Percentiles rank a stretch among this genome's conserved stretches.
phyloP scores from a whole-genome alignment of 805 yeast species.

The Yamadazyma nakazawae region DNA sequence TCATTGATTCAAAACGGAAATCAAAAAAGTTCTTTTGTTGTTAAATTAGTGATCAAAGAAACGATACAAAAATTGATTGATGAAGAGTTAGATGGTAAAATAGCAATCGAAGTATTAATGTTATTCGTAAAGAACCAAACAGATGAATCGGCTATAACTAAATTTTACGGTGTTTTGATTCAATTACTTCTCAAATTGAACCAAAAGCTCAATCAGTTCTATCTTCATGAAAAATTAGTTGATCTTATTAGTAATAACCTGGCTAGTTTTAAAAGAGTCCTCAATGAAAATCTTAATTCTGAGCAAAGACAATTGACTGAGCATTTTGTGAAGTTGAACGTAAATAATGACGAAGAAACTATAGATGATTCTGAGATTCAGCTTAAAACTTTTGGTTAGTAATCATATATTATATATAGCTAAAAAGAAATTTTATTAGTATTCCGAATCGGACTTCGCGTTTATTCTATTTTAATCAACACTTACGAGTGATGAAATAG shows the following conservation, averaged over 20 bases:
- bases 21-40: slow-evolving; percentile 24
- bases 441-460: too few relatives aligned
- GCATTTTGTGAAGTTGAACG: slow-evolving; percentile 34
- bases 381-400: slow-evolving; percentile 25
- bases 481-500: background rate
- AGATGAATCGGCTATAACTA: slow-evolving; percentile 25
- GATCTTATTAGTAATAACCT: slow-evolving; percentile 45
- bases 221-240: slow-evolving; percentile 47
- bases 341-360: slow-evolving; percentile 12
- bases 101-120: slow-evolving; percentile 49
- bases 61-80: slow-evolving; percentile 31
- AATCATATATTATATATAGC: background rate
- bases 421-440: too few relatives aligned
- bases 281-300: slow-evolving; percentile 34
- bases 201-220: slow-evolving; percentile 20
- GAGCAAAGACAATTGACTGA: slow-evolving; percentile 44
- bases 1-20: slow-evolving; percentile 44
- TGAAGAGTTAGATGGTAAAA: slow-evolving; percentile 16
- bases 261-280: slow-evolving; percentile 46
- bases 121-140: slow-evolving; percentile 36
- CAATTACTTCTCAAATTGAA: slow-evolving; percentile 34
- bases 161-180: slow-evolving; percentile 31
- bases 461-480: background rate
- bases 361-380: slow-evolving; percentile 15
- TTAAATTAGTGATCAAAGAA: slow-evolving; percentile 46